Percentiles rank a stretch among this genome's conserved stretches.
Conservation (phyloP, 768 basidiomycete species). For the Megacollybia marginata region DNA sequence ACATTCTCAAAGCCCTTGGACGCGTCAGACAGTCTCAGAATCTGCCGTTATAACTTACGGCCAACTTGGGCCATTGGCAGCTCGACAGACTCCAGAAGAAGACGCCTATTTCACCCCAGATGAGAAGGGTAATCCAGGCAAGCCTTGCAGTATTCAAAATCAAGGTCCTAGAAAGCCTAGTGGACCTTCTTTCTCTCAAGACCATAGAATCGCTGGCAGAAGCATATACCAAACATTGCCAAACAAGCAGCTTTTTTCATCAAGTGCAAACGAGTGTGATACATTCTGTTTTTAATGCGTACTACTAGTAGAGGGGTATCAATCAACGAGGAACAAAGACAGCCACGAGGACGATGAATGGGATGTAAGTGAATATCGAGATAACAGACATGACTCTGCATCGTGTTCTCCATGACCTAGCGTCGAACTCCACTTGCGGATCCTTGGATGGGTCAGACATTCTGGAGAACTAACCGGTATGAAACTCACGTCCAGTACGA, state of each 20-base stretch:
- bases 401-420: conserved; percentile 64
- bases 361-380: conserved; percentile 69
- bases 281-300: too few species aligned
- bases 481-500: conserved; percentile 47
- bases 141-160: conserved; percentile 37
- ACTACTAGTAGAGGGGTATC: background rate
- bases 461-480: background rate
- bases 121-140: conserved; percentile 47
- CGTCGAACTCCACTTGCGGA: conserved; percentile 36
- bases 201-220: background rate
- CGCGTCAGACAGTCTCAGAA: conserved; percentile 1
- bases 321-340: conserved; percentile 39
- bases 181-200: conserved; percentile 4
- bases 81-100: conserved; percentile 52
- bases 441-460: background rate
- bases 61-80: conserved; percentile 50
- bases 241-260: too few species aligned
- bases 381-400: conserved; percentile 67
- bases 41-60: conserved; percentile 15
- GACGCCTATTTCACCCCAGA: conserved; percentile 59
- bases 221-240: too few species aligned
- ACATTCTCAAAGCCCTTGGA: conserved; percentile 17
- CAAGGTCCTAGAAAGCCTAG: conserved; percentile 15
- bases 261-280: too few species aligned
- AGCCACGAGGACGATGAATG: conserved; percentile 69